These are phyloP conservation scores for Pezicula neosporulosa DNA, from an alignment of 2,329 filamentous ascomycete species.

Conservation along the genomic window DNA sequence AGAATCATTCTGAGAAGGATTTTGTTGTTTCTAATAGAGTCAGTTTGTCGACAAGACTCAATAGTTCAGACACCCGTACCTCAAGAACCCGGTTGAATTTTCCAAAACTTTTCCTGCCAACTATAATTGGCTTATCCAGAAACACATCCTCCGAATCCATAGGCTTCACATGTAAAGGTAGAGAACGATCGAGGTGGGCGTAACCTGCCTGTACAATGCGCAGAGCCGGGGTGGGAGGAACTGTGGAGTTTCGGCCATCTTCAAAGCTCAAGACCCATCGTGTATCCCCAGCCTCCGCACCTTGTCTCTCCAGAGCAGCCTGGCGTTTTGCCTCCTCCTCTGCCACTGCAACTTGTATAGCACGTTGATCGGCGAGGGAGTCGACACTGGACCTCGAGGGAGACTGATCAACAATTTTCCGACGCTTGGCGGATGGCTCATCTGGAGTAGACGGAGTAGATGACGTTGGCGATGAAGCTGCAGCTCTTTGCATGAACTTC, in stretches of 20 bases:
- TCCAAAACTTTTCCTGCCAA: conserved; percentile 46
- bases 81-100: conserved; percentile 39
- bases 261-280: conserved; percentile 69
- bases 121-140: conserved; percentile 28
- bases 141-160: conserved; percentile 24
- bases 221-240: conserved; percentile 33
- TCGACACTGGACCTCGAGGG: conserved; percentile 37
- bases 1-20: conserved; percentile 27
- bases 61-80: conserved; percentile 14
- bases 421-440: conserved; percentile 58
- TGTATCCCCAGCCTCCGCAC: conserved; percentile 62
- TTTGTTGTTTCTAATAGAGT: conserved; percentile 33
- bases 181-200: conserved; percentile 41
- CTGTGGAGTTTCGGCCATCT: conserved; percentile 27
- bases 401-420: conserved; percentile 38
- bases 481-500: conserved; percentile 96
- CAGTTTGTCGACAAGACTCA: conserved; percentile 4
- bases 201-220: conserved; percentile 61
- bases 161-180: conserved; percentile 9
- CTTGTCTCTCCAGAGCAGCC: conserved; percentile 57
- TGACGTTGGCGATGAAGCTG: conserved; percentile 51
- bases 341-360: conserved; percentile 60
- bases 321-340: conserved; percentile 65
- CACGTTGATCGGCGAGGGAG: conserved; percentile 51
- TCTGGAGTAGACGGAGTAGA: conserved; percentile 43